Base-by-base conservation (phyloP, 176 grass and related monocot species). In the Puya raimondii region DNA sequence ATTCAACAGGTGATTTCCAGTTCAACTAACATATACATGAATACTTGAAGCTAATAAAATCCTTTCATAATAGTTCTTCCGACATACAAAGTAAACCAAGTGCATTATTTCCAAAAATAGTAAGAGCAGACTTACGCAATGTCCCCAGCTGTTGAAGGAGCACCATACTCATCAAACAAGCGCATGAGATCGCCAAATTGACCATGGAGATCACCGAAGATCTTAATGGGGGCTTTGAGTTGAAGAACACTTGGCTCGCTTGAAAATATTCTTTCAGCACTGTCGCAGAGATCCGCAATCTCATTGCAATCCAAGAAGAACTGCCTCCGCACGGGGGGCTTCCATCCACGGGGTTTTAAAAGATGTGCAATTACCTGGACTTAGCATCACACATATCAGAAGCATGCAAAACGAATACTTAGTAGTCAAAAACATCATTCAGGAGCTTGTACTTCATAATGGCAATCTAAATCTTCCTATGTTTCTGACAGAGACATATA, bases 101-200 rank as follows among this genome's bases (percentile, higher is more conserved):
- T 64, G 17, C 50, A 63, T 48, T 52, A 61, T 27, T 66, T 74
- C 16, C 1, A 76, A 67, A 51, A 63, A 72, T 72, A 9, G 64
- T 67, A 48, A 67, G 50, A 15, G 12, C 56, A 33, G 66, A 79
- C 93, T 81, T 79, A 97, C 93, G 89, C 77, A 61, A 97, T 97
- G 72, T 97, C 93, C 66, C 93, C 93, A 69, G 93, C 93, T 18
- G 93, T 97, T n/a, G 93, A 97, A 76, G 93, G 93, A 70, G 93
- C 84, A 69, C 93, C 93, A 66, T 97, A 97, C 78, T 97, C 93
- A 79, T 97, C 93, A 64, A 97, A 97, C 26, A 97, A 80, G 17
- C 93, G 82, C 93, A 97, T 97, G 16, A 97, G 86, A 64, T 97
- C 93, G 58, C 93, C 93, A 85, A 97, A 97, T 65, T 97, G 93